These are phyloP conservation scores for Acidiella bohemica DNA, from an alignment of 495 filamentous ascomycete species.

Conservation along the genomic window DNA sequence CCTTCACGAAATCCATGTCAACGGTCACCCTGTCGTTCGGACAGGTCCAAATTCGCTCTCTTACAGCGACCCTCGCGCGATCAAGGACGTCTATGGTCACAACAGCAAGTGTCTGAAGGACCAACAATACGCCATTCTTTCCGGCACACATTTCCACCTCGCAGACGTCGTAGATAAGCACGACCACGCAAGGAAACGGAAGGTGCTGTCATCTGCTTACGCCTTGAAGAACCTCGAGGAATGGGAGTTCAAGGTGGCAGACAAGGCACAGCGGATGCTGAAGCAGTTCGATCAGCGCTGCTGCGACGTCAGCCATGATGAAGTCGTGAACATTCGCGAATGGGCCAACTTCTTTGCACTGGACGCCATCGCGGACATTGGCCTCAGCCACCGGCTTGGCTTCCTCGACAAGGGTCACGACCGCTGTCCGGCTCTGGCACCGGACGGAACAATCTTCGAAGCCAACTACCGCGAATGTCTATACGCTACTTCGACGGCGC, in stretches of 20 bases:
- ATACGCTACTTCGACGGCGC: too few relatives aligned
- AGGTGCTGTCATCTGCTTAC: constrained; percentile 39
- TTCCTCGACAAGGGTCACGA: not conserved
- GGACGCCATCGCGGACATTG: constrained; percentile 29
- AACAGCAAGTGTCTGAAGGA: constrained; percentile 39
- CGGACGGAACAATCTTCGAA: not conserved
- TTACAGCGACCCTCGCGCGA: constrained; percentile 34
- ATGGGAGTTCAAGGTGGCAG: constrained; percentile 44
- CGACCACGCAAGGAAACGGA: constrained; percentile 39
- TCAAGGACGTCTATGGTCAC: constrained; percentile 45
- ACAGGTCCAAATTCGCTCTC: constrained; percentile 41
- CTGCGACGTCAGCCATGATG: constrained; percentile 20
- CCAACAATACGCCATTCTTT: constrained; percentile 29
- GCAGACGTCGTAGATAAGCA: constrained; percentile 37
- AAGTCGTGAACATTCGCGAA: not conserved
- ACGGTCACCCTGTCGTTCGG: constrained; percentile 36
- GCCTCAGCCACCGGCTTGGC: constrained; percentile 13
- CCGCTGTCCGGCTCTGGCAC: not conserved
- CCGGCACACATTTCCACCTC: constrained; percentile 34
- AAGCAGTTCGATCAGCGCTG: constrained; percentile 20
- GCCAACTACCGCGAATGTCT: not conserved
- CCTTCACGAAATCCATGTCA: constrained; percentile 32
- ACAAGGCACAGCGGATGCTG: constrained; percentile 33
- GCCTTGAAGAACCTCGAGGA: constrained; percentile 41
- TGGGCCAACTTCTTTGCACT: constrained; percentile 37